A percentile compares a stretch with the other conserved stretches of the same genome.
Conservation (phyloP, 2,329 filamentous ascomycete species). For the Westerdykella sp. region DNA sequence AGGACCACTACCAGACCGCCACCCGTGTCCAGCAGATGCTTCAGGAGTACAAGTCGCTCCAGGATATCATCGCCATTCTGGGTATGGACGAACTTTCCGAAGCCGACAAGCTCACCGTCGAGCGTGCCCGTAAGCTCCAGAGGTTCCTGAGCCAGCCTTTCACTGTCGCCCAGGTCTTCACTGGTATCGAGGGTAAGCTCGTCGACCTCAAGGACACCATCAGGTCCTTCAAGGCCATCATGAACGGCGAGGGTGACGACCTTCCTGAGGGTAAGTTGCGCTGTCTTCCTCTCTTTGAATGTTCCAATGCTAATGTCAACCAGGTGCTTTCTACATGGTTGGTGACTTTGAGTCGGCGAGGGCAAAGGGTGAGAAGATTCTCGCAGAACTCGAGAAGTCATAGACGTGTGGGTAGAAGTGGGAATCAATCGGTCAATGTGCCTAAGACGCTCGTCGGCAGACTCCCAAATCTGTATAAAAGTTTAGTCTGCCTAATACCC, state of each 20-base stretch:
- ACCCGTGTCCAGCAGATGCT: slow-evolving; percentile 97
- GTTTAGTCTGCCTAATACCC: slow-evolving; percentile 25
- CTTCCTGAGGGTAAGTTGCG: slow-evolving; percentile 72
- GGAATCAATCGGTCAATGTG: slow-evolving; percentile 28
- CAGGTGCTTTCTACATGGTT: slow-evolving; percentile 89
- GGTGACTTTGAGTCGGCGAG: slow-evolving; percentile 89
- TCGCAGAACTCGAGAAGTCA: slow-evolving; percentile 74
- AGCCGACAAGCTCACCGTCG: slow-evolving; percentile 98
- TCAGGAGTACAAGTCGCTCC: slow-evolving; percentile 99
- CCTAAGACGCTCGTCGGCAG: slow-evolving; percentile 27
- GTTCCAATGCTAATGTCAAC: slow-evolving; percentile 24
- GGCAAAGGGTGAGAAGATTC: slow-evolving; percentile 99
- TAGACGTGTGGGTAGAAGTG: slow-evolving; percentile 30
- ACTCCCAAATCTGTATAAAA: slow-evolving; percentile 33
- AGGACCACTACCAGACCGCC: slow-evolving; percentile 95
- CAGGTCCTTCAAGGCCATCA: slow-evolving; percentile 92
- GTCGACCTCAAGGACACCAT: slow-evolving; percentile 99
- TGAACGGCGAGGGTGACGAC: slow-evolving; percentile 89
- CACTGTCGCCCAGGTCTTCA: slow-evolving; percentile 82
- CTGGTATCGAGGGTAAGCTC: slow-evolving; percentile 90
- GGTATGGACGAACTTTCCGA: slow-evolving; percentile 99
- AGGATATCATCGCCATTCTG: slow-evolving; percentile 99
- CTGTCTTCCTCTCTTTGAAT: slow-evolving; percentile 4
- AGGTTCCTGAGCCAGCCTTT: slow-evolving; percentile 99
- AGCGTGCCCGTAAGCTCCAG: slow-evolving; percentile 99